Conservation (phyloP, 75 land plant genomes). For the Picea sitchensis region DNA sequence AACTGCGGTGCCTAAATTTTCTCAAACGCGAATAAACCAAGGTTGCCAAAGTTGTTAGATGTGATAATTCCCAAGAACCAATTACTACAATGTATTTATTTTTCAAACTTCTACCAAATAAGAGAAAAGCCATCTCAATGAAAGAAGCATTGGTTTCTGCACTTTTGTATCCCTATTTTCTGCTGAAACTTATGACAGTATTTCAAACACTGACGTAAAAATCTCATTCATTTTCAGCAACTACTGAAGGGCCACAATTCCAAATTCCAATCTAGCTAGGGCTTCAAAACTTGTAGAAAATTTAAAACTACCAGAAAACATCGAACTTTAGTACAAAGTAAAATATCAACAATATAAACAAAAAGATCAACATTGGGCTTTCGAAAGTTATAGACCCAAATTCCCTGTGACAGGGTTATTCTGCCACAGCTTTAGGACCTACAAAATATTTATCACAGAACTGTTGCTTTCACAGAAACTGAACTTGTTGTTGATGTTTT, state of each 20-base stretch:
- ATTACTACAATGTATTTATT: neutral
- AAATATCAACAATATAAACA: neutral
- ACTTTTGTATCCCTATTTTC: neutral
- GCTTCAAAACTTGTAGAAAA: neutral
- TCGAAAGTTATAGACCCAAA: neutral
- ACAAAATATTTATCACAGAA: neutral
- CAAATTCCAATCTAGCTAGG: too few relatives aligned
- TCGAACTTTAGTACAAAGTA: neutral
- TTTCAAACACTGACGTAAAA: slow-evolving; percentile 3
- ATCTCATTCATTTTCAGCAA: neutral
- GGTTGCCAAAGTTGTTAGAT: neutral
- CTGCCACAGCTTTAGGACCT: neutral
- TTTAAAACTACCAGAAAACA: neutral
- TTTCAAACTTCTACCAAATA: too few relatives aligned
- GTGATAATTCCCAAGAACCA: neutral
- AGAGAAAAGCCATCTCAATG: neutral
- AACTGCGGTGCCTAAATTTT: neutral
- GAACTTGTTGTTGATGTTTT: too few relatives aligned
- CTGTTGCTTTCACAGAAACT: neutral
- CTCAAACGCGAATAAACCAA: neutral
- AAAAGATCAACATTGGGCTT: neutral
- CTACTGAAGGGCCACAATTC: too few relatives aligned
- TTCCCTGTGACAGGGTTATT: neutral
- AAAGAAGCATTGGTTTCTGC: neutral
- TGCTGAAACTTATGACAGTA: neutral